Evolutionary conservation across 805 yeast species (phyloP), one percentile per base, ranked within the genome.

Genomic region (Wickerhamiella brachini): DNA sequence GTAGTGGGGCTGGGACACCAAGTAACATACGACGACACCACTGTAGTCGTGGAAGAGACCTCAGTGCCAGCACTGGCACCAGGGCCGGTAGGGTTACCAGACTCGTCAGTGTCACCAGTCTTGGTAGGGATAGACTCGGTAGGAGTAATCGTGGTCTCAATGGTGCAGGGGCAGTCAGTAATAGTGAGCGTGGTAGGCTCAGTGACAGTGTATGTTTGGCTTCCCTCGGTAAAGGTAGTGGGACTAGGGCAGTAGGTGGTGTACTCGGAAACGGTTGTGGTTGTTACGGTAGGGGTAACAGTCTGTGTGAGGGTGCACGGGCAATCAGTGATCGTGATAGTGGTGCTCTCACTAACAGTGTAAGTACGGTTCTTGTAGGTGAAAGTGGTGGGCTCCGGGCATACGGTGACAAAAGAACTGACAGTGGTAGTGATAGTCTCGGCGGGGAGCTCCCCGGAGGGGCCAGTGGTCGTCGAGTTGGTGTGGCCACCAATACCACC

Each of bases 331-430:
- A 85, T 76, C 68, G 93, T 85, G 62, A 85, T 69, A 60, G 94
- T 85, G 67, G 90, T 83, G 55, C 90, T 80, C 62, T 68, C 81
- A 55, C 89, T 79, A 65, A 82, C 87, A 58, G 83, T 78, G 78
- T 78, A 76, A 65, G 90, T 83, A 66, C 66, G 66, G 74, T 74
- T 75, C 76, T 80, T 81, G 68, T 80, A 78, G 57, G 72, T 73
- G 54, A 85, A 62, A 54, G 75, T 69, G 61, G 95, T 85, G 49
- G 94, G 70, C 56, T 64, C 71, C 67, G 95, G 94, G 71, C 94
- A 85, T 5, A 38, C 41, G 17, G 44, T 41, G 4, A 41, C 44
- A 37, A 37, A 37, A 5, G 22, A 18, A 18, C 44, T 41, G 15
- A 41, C 24, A 20, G 44, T 21, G 7, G 44, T 41, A 12, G 24